phyloP scores from a whole-genome alignment of 352 stramenopile species.

The Globisporangium cystogenes region DNA sequence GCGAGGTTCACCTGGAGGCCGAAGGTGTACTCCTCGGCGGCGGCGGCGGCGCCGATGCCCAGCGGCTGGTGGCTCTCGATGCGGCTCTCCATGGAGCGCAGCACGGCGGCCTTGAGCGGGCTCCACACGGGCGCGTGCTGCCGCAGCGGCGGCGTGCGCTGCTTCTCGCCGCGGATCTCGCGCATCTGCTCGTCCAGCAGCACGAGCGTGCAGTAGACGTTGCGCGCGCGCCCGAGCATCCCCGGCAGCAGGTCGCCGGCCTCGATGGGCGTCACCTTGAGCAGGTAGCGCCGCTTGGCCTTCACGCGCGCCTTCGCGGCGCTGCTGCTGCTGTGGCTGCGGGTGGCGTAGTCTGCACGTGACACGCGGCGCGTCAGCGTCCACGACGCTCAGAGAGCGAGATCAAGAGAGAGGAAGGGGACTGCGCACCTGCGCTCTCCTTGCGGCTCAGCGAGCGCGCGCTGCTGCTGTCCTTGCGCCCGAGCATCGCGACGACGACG shows the following conservation, averaged over 20 bases:
- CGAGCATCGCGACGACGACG: slow-evolving; percentile 1
- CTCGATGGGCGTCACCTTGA: slow-evolving; percentile 86
- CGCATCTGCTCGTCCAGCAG: slow-evolving; percentile 78
- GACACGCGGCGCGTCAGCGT: too few species aligned
- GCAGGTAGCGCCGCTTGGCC: slow-evolving; percentile 68
- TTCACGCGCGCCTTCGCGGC: slow-evolving; percentile 42
- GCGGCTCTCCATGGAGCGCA: slow-evolving; percentile 72
- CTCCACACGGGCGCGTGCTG: slow-evolving; percentile 73
- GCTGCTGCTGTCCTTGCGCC: slow-evolving; percentile 10
- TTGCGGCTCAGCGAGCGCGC: slow-evolving; percentile 14
- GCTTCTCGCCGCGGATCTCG: slow-evolving; percentile 86
- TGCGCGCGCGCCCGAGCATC: slow-evolving; percentile 50
- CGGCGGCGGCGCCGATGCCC: slow-evolving; percentile 74
- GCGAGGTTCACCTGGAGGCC: slow-evolving; percentile 71
- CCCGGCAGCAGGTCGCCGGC: slow-evolving; percentile 58
- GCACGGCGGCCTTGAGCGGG: slow-evolving; percentile 71
- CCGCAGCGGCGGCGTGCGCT: slow-evolving; percentile 65
- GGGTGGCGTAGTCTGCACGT: not conserved
- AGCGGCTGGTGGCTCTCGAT: slow-evolving; percentile 82
- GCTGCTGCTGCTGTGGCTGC: slow-evolving; percentile 10
- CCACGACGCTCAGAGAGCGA: not conserved
- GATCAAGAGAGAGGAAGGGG: not conserved
- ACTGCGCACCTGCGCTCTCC: slow-evolving; percentile 8
- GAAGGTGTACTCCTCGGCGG: slow-evolving; percentile 85
- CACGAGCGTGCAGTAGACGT: slow-evolving; percentile 82